phyloP scores from a whole-genome alignment of 192 early-diverging fungal genomes.

The Backusella mclennaniae region DNA sequence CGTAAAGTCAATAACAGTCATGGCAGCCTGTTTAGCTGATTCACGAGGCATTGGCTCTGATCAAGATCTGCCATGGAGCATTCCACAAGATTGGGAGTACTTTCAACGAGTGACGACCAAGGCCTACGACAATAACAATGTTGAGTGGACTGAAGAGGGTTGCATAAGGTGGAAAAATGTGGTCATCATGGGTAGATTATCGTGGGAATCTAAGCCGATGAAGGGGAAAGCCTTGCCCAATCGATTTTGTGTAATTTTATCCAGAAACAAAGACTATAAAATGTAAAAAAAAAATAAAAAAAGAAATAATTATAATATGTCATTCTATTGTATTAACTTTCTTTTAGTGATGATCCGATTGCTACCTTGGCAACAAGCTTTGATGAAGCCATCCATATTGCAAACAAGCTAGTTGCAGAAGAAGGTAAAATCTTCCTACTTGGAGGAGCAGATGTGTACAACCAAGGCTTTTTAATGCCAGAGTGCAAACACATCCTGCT shows the following conservation, averaged over 20 bases:
- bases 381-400: conserved; percentile 19
- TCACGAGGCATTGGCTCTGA: conserved; percentile 74
- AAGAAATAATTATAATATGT: neutral
- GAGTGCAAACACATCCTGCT: conserved; percentile 62
- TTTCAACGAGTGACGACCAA: conserved; percentile 69
- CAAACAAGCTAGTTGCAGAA: conserved; percentile 34
- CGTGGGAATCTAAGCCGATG: conserved; percentile 87
- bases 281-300: conserved; percentile 3
- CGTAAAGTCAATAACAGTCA: conserved; percentile 43
- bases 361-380: neutral
- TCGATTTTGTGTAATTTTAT: conserved; percentile 84
- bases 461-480: conserved; percentile 56
- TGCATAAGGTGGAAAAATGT: conserved; percentile 53
- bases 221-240: conserved; percentile 70
- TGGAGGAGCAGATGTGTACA: conserved; percentile 76
- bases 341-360: neutral
- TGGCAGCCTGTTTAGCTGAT: conserved; percentile 71
- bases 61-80: conserved; percentile 78
- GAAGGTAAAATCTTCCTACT: conserved; percentile 65
- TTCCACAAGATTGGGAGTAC: conserved; percentile 77
- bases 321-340: no score
- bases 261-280: conserved; percentile 51
- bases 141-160: neutral
- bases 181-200: conserved; percentile 89
- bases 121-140: neutral